phyloP scores from a whole-genome alignment of 768 basidiomycete species.

The Pleurotus sapidus region DNA sequence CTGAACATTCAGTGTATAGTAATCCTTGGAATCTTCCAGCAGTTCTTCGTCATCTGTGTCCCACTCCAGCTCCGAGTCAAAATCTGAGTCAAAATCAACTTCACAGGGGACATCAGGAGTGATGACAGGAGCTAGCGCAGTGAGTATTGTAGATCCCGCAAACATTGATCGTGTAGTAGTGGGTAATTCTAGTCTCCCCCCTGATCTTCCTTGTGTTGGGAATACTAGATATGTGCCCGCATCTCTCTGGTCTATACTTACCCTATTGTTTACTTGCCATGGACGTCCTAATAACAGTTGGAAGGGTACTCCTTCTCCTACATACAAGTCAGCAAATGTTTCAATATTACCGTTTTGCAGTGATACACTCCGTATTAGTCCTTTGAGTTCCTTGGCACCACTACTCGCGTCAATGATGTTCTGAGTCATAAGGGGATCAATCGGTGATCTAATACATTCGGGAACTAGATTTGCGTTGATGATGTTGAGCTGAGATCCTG shows the following conservation, averaged over 20 bases:
- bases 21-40: too few relatives aligned
- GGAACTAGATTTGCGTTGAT: constrained; percentile 10
- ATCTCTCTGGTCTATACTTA: constrained; percentile 19
- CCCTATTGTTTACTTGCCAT: constrained; percentile 21
- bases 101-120: too few relatives aligned
- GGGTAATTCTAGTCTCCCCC: not conserved
- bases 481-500: constrained; percentile 14
- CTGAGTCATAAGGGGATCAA: constrained; percentile 10
- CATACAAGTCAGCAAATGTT: constrained; percentile 17
- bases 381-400: constrained; percentile 14
- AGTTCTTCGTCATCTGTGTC: too few relatives aligned
- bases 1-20: too few relatives aligned
- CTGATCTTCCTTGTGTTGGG: not conserved
- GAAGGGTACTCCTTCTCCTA: constrained; percentile 17
- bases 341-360: constrained; percentile 18
- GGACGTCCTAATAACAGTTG: constrained; percentile 19
- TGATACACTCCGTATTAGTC: constrained; percentile 16
- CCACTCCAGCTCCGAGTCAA: not conserved
- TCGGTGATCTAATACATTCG: not conserved
- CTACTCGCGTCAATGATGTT: constrained; percentile 26
- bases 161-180: not conserved
- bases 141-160: too few relatives aligned
- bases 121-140: too few relatives aligned
- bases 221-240: constrained; percentile 24
- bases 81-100: too few relatives aligned